Conservation (phyloP, 1,284 basidiomycete genomes). For the Albatrellus sp. region DNA sequence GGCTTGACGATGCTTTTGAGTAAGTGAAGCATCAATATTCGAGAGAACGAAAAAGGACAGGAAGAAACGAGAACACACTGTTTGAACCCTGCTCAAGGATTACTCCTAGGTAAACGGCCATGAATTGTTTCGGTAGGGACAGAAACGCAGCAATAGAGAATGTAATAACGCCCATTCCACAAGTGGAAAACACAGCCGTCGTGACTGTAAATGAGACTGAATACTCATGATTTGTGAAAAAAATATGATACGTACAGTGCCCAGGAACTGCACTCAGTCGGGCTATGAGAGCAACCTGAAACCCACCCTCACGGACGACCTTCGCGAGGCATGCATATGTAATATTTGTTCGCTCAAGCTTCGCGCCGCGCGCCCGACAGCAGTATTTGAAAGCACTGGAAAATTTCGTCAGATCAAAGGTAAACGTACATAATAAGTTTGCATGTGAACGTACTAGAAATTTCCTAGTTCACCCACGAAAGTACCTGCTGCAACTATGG, state of each 20-base stretch:
- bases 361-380: slow-evolving; percentile 34
- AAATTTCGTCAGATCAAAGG: neutral
- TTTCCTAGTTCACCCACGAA: slow-evolving; percentile 38
- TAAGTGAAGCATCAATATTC: neutral
- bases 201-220: slow-evolving; percentile 22
- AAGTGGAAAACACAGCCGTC: slow-evolving; percentile 55
- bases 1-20: slow-evolving; percentile 6
- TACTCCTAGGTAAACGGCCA: slow-evolving; percentile 45
- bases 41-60: neutral
- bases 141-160: slow-evolving; percentile 47
- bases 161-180: slow-evolving; percentile 48
- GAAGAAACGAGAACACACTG: slow-evolving; percentile 10
- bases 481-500: slow-evolving; percentile 34
- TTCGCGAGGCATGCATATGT: slow-evolving; percentile 51
- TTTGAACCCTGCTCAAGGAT: slow-evolving; percentile 19
- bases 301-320: slow-evolving; percentile 56
- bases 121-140: slow-evolving; percentile 51
- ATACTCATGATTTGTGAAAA: neutral
- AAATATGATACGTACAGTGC: slow-evolving; percentile 27
- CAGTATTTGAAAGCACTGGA: slow-evolving; percentile 34
- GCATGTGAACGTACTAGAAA: slow-evolving; percentile 27
- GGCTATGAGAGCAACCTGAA: slow-evolving; percentile 45
- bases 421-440: slow-evolving; percentile 4
- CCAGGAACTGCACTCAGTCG: slow-evolving; percentile 53
- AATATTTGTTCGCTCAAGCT: slow-evolving; percentile 43